Conservation (phyloP, 2,329 filamentous ascomycete species). For the Ophiostoma sp. region DNA sequence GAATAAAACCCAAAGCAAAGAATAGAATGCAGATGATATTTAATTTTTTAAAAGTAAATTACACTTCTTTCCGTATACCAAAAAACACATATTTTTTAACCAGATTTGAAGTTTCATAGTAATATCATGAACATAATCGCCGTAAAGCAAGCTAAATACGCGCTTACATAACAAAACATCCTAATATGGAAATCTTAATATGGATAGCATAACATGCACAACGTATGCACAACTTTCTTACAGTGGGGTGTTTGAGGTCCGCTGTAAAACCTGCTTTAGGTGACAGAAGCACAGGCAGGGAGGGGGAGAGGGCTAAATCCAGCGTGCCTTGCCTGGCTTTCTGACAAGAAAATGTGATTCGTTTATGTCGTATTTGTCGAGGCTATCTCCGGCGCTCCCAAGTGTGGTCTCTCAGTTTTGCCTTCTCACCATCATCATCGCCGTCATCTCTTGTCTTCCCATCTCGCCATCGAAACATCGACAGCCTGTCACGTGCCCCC, state of each 20-base stretch:
- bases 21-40: too few relatives aligned
- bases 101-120: too few relatives aligned
- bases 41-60: too few relatives aligned
- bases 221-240: neutral
- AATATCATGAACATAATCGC: neutral
- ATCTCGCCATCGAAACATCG: neutral
- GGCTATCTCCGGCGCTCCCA: neutral
- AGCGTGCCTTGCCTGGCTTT: neutral
- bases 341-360: neutral
- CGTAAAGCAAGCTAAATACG: neutral
- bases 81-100: too few relatives aligned
- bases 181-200: too few relatives aligned
- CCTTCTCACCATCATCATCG: neutral
- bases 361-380: neutral
- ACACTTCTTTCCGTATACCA: too few relatives aligned
- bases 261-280: neutral
- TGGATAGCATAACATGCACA: neutral
- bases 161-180: too few relatives aligned
- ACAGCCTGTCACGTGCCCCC: constrained; percentile 5
- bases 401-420: neutral
- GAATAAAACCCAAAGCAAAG: too few relatives aligned
- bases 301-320: neutral
- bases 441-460: neutral
- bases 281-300: neutral
- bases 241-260: constrained; percentile 7